Conservation (phyloP, 371 early-diverging fungal genomes). For the Apophysomyces sp. region DNA sequence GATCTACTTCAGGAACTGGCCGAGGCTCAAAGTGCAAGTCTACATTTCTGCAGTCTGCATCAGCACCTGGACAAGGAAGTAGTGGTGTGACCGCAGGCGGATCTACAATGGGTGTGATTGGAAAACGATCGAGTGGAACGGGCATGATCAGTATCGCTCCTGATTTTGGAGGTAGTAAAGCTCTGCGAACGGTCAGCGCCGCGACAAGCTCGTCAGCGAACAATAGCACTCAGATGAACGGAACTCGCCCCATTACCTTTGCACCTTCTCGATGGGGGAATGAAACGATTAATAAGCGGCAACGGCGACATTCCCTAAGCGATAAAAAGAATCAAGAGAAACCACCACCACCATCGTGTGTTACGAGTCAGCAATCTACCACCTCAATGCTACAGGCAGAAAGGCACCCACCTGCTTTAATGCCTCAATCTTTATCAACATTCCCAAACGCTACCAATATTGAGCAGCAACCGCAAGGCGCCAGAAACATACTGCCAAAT, state of each 20-base stretch:
- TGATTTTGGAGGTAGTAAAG: constrained; percentile 4
- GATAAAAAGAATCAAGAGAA: constrained; percentile 19
- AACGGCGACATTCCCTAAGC: constrained; percentile 35
- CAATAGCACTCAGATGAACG: constrained; percentile 1
- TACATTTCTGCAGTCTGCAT: background rate
- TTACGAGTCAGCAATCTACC: background rate
- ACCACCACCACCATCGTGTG: constrained; percentile 5
- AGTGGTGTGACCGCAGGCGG: constrained; percentile 6
- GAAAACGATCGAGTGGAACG: constrained; percentile 20
- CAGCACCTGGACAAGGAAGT: background rate
- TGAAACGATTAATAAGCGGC: constrained; percentile 31
- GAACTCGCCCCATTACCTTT: constrained; percentile 30
- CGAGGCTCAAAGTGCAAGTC: background rate
- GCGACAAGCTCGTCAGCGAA: background rate
- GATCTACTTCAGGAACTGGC: background rate
- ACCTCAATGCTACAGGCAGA: background rate
- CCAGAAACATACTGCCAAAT: constrained; percentile 14
- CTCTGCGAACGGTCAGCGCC: constrained; percentile 3
- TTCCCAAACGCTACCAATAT: background rate
- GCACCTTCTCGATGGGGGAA: constrained; percentile 27
- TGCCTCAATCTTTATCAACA: background rate
- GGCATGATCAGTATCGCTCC: constrained; percentile 24
- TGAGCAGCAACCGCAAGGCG: background rate
- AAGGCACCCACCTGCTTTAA: background rate
- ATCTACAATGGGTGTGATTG: constrained; percentile 22